Conservation (phyloP, 768 basidiomycete genomes). For the Agaricus subrufescens region DNA sequence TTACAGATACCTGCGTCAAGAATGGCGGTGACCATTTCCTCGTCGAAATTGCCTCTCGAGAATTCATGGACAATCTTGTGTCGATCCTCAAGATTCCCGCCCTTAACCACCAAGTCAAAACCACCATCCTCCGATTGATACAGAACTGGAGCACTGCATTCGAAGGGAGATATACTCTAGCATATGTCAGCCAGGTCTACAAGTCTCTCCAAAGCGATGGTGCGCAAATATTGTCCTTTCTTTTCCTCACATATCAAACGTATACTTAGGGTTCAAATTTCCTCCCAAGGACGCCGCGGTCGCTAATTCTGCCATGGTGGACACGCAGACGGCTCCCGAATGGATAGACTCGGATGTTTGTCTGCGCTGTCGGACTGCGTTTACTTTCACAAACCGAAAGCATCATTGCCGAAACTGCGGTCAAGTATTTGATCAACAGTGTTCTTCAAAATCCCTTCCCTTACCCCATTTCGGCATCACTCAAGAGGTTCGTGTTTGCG, state of each 20-base stretch:
- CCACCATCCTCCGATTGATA: constrained; percentile 68
- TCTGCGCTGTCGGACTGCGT: constrained; percentile 84
- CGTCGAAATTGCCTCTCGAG: constrained; percentile 75
- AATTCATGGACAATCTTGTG: constrained; percentile 91
- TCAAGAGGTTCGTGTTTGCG: constrained; percentile 92
- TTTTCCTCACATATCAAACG: neutral
- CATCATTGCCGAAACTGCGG: constrained; percentile 99
- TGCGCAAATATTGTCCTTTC: constrained; percentile 24
- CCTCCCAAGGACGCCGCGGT: constrained; percentile 72
- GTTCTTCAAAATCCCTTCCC: constrained; percentile 78
- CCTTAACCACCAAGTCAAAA: constrained; percentile 80
- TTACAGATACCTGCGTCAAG: constrained; percentile 92
- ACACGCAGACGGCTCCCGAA: constrained; percentile 88
- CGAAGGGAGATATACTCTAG: constrained; percentile 69
- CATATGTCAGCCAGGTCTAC: constrained; percentile 79
- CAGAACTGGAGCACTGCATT: constrained; percentile 95
- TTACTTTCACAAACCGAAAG: constrained; percentile 94
- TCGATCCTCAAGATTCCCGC: constrained; percentile 78
- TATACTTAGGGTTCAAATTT: constrained; percentile 65
- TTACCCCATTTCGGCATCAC: constrained; percentile 92
- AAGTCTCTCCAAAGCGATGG: constrained; percentile 73
- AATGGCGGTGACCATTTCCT: constrained; percentile 95
- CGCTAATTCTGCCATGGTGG: constrained; percentile 80
- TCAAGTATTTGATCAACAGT: constrained; percentile 91
- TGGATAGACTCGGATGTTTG: constrained; percentile 98